Percentiles rank a stretch among this genome's conserved stretches.
Evolutionary conservation across 1,284 basidiomycete genomes (phyloP).

Genomic region (Moesziomyces aphidis): DNA sequence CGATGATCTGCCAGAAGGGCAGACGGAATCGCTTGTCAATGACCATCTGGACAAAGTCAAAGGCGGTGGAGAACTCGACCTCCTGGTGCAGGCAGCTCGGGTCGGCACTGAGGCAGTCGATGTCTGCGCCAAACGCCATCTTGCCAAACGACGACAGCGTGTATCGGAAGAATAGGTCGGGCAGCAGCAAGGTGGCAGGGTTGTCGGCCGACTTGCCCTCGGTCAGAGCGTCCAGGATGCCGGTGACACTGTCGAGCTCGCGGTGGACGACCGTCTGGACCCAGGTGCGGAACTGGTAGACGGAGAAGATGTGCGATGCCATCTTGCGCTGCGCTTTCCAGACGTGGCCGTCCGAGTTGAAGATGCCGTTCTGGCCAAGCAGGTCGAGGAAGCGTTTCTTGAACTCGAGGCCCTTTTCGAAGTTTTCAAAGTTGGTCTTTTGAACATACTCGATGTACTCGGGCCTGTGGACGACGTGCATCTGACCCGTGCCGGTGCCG

Average conservation of each 20-base stretch:
- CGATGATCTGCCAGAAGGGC: slow-evolving; percentile 39
- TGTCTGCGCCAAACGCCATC: slow-evolving; percentile 52
- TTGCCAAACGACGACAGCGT: slow-evolving; percentile 54
- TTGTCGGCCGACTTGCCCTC: slow-evolving; percentile 9
- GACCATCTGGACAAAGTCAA: slow-evolving; percentile 55
- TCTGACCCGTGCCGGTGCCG: slow-evolving; percentile 27
- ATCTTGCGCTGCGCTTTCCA: slow-evolving; percentile 65
- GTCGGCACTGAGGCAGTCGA: slow-evolving; percentile 41
- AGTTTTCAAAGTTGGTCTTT: slow-evolving; percentile 66
- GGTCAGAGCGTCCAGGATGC: slow-evolving; percentile 38
- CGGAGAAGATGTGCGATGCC: slow-evolving; percentile 60
- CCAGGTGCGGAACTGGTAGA: slow-evolving; percentile 58
- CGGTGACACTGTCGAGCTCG: slow-evolving; percentile 48
- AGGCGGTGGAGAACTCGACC: slow-evolving; percentile 43
- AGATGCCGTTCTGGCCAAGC: slow-evolving; percentile 54
- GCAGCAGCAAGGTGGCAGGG: slow-evolving; percentile 35
- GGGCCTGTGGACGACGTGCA: slow-evolving; percentile 42
- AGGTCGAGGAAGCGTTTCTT: slow-evolving; percentile 46
- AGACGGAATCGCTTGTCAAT: slow-evolving; percentile 45
- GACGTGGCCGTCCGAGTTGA: slow-evolving; percentile 60
- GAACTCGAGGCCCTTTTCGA: slow-evolving; percentile 49
- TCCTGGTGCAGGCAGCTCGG: slow-evolving; percentile 24
- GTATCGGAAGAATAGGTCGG: slow-evolving; percentile 58
- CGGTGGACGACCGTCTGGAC: slow-evolving; percentile 55
- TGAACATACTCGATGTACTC: slow-evolving; percentile 65